These are phyloP conservation scores for Miscanthus lutarioriparius DNA, from an alignment of 176 grass and related monocot genomes.

Conservation along the genomic window DNA sequence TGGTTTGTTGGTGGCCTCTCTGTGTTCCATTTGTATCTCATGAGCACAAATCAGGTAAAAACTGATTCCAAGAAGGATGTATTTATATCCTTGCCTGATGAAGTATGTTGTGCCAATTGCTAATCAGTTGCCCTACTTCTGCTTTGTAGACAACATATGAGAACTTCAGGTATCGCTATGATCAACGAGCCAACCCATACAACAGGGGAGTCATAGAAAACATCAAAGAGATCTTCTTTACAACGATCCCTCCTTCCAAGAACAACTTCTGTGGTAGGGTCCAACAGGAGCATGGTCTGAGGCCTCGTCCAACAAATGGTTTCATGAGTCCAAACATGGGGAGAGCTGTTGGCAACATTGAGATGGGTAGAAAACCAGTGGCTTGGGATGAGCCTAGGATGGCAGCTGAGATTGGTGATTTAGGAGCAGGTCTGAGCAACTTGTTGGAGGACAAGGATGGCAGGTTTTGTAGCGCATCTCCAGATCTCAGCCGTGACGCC, in stretches of 20 bases:
- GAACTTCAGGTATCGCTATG: slow-evolving; percentile 94
- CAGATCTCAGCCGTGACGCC: slow-evolving; percentile 63
- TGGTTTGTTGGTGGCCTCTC: slow-evolving; percentile 99
- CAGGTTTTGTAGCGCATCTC: slow-evolving; percentile 51
- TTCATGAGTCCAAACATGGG: slow-evolving; percentile 99
- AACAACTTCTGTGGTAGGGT: slow-evolving; percentile 74
- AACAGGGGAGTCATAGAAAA: slow-evolving; percentile 68
- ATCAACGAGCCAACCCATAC: slow-evolving; percentile 85
- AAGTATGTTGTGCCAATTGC: neutral
- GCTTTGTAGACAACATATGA: slow-evolving; percentile 83
- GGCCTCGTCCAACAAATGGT: slow-evolving; percentile 56
- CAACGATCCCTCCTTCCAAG: slow-evolving; percentile 68
- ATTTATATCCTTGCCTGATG: neutral
- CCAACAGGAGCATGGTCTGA: slow-evolving; percentile 49
- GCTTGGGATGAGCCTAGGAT: slow-evolving; percentile 88
- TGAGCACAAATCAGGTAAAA: slow-evolving; percentile 93
- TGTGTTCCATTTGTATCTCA: slow-evolving; percentile 93
- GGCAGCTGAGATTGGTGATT: slow-evolving; percentile 67
- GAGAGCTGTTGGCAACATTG: slow-evolving; percentile 67
- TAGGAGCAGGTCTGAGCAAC: slow-evolving; percentile 61
- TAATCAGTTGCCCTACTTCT: neutral
- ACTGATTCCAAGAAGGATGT: neutral
- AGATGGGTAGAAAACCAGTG: slow-evolving; percentile 87
- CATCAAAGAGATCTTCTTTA: slow-evolving; percentile 90
- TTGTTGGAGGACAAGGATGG: slow-evolving; percentile 79